A percentile compares a stretch with the other conserved stretches of the same genome.
Evolutionary conservation across 2,329 filamentous ascomycete species (phyloP).

Genomic region (Rachicladosporium sp.): DNA sequence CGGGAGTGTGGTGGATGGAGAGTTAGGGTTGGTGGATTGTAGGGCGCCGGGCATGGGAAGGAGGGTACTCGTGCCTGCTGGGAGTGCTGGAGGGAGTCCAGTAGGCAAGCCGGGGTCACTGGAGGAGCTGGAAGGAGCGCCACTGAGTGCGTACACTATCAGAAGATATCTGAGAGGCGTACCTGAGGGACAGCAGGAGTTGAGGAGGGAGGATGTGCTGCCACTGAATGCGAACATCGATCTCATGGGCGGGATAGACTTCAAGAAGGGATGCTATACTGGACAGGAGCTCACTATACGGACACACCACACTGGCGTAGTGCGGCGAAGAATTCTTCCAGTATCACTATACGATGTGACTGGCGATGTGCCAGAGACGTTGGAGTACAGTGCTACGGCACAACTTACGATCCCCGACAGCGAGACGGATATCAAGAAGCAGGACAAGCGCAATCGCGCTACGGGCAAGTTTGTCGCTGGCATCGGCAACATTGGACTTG

Average conservation of each 20-base stretch:
- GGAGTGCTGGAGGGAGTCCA: constrained; percentile 14
- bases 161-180: constrained; percentile 70
- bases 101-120: constrained; percentile 8
- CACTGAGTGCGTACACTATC: constrained; percentile 50
- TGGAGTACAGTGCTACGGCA: constrained; percentile 34
- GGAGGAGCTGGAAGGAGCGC: constrained; percentile 30
- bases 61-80: constrained; percentile 18
- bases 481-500: constrained; percentile 76
- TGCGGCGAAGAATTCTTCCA: constrained; percentile 79
- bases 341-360: constrained; percentile 54
- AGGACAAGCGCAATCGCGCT: constrained; percentile 46
- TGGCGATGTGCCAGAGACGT: constrained; percentile 25
- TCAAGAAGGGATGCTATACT: constrained; percentile 91
- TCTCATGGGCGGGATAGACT: constrained; percentile 73
- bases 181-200: constrained; percentile 72
- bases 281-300: constrained; percentile 94
- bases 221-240: constrained; percentile 88
- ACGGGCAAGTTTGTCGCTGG: constrained; percentile 71
- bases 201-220: constrained; percentile 57
- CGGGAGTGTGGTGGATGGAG: constrained; percentile 9
- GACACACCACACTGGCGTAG: constrained; percentile 86
- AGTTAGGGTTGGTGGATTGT: constrained; percentile 28
- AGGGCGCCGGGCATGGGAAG: constrained; percentile 26
- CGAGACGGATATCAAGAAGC: constrained; percentile 40
- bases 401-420: constrained; percentile 11